phyloP scores from a whole-genome alignment of 352 stramenopile species.

The Thalassiosira livingstoniorum region DNA sequence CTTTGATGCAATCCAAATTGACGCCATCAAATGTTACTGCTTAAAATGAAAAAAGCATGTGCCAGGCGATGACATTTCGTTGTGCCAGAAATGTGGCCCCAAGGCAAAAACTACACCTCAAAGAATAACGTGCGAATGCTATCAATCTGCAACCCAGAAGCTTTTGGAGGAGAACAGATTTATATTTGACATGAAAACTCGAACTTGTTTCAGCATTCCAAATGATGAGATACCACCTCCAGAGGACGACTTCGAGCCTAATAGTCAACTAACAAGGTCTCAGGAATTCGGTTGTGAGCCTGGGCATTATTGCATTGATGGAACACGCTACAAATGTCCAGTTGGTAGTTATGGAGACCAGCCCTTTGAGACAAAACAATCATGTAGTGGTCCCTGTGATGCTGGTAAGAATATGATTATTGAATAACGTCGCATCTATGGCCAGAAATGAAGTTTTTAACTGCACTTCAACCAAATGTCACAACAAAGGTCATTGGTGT shows the following conservation, averaged over 20 bases:
- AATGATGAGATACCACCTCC: conserved; percentile 1
- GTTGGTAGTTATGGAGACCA: conserved; percentile 46
- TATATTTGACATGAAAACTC: conserved; percentile 41
- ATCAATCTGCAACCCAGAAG: conserved; percentile 56
- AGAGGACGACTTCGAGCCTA: conserved; percentile 25
- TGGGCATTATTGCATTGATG: conserved; percentile 47
- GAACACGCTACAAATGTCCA: conserved; percentile 38
- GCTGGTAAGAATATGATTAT: too few species aligned
- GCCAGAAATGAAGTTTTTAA: too few species aligned
- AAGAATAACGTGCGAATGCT: conserved; percentile 48
- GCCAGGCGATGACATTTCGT: conserved; percentile 19
- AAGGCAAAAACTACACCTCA: conserved; percentile 42
- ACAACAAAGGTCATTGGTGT: conserved; percentile 45
- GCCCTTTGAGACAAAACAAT: conserved; percentile 29
- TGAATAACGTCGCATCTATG: too few species aligned
- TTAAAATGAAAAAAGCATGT: too few species aligned
- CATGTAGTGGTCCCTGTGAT: conserved; percentile 35
- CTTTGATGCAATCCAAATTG: too few species aligned
- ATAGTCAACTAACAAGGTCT: conserved; percentile 49
- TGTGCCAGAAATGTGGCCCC: conserved; percentile 41
- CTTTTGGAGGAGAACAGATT: conserved; percentile 8
- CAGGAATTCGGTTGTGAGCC: conserved; percentile 29
- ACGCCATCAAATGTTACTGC: too few species aligned
- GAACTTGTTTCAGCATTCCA: conserved; percentile 21
- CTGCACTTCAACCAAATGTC: too few species aligned